Percentiles rank a stretch among this genome's conserved stretches.
Evolutionary conservation across 345 rosid genomes (phyloP).

Genomic region (Raphanus raphanistrum): DNA sequence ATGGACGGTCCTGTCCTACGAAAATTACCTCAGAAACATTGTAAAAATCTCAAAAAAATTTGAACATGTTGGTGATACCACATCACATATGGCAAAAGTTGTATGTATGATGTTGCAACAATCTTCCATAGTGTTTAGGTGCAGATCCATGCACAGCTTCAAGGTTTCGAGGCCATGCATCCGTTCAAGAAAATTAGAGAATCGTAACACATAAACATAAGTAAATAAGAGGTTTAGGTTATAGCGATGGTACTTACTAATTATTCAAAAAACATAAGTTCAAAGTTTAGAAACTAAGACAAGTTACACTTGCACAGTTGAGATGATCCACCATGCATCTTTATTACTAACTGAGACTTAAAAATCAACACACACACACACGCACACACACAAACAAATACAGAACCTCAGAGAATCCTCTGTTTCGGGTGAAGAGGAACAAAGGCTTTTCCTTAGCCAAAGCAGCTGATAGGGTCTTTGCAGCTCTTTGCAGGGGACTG

Average conservation of each 20-base stretch:
- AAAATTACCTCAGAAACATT: not conserved
- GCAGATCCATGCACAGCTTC: not conserved
- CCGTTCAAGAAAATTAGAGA: not conserved
- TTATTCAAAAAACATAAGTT: not conserved
- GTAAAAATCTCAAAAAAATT: not conserved
- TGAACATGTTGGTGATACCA: not conserved
- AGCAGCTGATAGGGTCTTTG: conserved; percentile 89
- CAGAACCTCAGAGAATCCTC: not conserved
- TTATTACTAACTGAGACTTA: no score
- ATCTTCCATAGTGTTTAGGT: not conserved
- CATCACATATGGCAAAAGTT: not conserved
- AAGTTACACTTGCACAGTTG: no score
- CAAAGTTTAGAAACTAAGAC: no score
- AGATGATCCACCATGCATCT: no score
- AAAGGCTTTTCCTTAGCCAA: conserved; percentile 49
- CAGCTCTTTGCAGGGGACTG: conserved; percentile 84
- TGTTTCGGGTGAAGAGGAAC: not conserved
- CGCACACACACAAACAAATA: not conserved
- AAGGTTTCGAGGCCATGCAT: not conserved
- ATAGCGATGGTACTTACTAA: not conserved
- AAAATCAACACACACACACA: not conserved
- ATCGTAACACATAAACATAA: not conserved
- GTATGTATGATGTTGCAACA: not conserved
- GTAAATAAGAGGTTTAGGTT: not conserved
- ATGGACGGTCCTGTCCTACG: not conserved